These are phyloP conservation scores for Cryptomeria japonica DNA, from an alignment of 75 land plant species.

Conservation along the genomic window DNA sequence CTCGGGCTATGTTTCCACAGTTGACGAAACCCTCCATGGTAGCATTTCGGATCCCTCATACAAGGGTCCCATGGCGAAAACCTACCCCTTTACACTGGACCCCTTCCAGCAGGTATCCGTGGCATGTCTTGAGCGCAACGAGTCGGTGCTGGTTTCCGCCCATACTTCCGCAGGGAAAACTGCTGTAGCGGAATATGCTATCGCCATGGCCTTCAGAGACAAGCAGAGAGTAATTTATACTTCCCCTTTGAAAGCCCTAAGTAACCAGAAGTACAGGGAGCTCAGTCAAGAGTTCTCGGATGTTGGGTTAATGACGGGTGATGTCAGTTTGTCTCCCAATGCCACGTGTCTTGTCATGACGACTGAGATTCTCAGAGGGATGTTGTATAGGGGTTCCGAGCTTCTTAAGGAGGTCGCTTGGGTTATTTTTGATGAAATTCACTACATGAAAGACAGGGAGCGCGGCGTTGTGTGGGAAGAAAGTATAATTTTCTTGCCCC, in stretches of 20 bases:
- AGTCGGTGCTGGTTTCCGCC: constrained; percentile 62
- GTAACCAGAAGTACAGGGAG: constrained; percentile 65
- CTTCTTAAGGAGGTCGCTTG: constrained; percentile 60
- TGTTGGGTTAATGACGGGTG: constrained; percentile 65
- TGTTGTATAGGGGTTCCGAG: constrained; percentile 66
- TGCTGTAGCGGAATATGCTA: constrained; percentile 64
- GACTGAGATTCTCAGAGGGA: constrained; percentile 57
- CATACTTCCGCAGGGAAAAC: constrained; percentile 68
- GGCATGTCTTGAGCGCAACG: constrained; percentile 62
- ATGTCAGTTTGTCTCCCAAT: constrained; percentile 53
- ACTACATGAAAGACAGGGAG: constrained; percentile 64
- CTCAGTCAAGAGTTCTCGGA: constrained; percentile 57
- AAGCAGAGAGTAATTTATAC: constrained; percentile 62
- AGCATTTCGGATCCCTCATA: constrained; percentile 66
- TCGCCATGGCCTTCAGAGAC: constrained; percentile 63
- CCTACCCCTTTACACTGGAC: constrained; percentile 49
- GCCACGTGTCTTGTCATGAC: constrained; percentile 62
- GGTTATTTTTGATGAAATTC: constrained; percentile 67
- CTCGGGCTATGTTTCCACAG: constrained; percentile 34
- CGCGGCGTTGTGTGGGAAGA: constrained; percentile 69
- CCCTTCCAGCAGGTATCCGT: constrained; percentile 63
- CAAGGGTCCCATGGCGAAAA: constrained; percentile 62
- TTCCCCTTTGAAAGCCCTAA: constrained; percentile 60
- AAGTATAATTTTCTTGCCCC: constrained; percentile 58
- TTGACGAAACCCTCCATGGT: constrained; percentile 68